Evolutionary conservation across 2,329 filamentous ascomycete genomes (phyloP).

Genomic region (Arthrobotrys iridis): DNA sequence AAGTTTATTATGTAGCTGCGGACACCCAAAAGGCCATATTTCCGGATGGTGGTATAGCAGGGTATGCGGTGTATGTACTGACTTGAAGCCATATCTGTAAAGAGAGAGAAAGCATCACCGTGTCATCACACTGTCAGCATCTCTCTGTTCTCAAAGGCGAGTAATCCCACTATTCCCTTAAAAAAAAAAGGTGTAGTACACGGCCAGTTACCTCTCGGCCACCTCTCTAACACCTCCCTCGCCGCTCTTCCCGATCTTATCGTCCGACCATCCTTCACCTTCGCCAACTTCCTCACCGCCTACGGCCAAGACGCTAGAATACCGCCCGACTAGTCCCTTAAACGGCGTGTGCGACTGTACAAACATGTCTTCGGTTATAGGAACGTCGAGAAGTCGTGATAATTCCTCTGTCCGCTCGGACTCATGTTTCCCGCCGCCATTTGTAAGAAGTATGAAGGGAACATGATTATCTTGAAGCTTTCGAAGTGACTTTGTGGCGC

Average conservation of each 20-base stretch:
- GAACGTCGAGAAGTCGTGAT: constrained; percentile 71
- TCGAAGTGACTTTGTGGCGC: constrained; percentile 76
- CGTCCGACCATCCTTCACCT: constrained; percentile 32
- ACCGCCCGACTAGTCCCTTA: constrained; percentile 70
- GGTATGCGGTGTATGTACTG: constrained; percentile 41
- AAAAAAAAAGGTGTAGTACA: constrained; percentile 50
- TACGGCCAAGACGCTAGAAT: constrained; percentile 76
- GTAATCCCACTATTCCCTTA: constrained; percentile 58
- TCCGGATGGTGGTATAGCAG: constrained; percentile 45
- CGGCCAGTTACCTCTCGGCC: constrained; percentile 69
- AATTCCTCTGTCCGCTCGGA: constrained; percentile 76
- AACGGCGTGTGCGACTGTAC: constrained; percentile 94
- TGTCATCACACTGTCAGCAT: background rate
- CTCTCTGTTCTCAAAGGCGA: background rate
- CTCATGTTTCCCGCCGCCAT: constrained; percentile 90
- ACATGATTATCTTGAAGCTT: constrained; percentile 79
- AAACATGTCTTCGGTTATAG: constrained; percentile 75
- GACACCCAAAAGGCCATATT: constrained; percentile 47
- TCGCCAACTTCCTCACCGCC: constrained; percentile 69
- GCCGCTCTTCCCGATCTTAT: constrained; percentile 30
- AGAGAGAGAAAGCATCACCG: background rate
- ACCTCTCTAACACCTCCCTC: constrained; percentile 65
- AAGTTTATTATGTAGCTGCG: constrained; percentile 30
- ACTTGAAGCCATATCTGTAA: constrained; percentile 44
- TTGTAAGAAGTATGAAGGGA: constrained; percentile 93